Conservation (phyloP, 2,329 filamentous ascomycete species). For the Fusarium sp. region DNA sequence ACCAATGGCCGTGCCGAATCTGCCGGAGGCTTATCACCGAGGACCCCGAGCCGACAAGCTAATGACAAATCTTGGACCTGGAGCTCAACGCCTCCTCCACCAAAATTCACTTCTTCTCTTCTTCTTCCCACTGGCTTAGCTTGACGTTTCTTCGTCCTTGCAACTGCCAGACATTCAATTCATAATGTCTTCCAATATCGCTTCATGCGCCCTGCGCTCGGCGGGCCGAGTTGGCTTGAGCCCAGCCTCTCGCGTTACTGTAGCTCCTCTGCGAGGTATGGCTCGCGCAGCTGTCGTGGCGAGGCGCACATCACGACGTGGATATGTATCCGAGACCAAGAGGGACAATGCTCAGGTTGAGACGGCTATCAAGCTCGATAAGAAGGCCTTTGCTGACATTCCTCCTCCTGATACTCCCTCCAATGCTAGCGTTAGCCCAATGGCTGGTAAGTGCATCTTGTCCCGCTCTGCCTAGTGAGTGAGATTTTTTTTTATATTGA, state of each 20-base stretch:
- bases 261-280: slow-evolving; percentile 45
- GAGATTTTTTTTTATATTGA: background rate
- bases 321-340: slow-evolving; percentile 87
- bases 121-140: slow-evolving; percentile 30
- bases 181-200: slow-evolving; percentile 70
- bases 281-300: slow-evolving; percentile 45
- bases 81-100: slow-evolving; percentile 35
- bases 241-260: slow-evolving; percentile 53
- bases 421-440: slow-evolving; percentile 78
- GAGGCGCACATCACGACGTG: slow-evolving; percentile 57
- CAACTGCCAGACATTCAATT: slow-evolving; percentile 34
- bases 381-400: slow-evolving; percentile 78
- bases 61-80: slow-evolving; percentile 50
- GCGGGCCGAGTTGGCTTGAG: slow-evolving; percentile 70
- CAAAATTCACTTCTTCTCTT: slow-evolving; percentile 37
- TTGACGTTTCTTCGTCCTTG: slow-evolving; percentile 35
- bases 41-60: slow-evolving; percentile 49
- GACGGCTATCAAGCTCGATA: slow-evolving; percentile 85
- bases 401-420: slow-evolving; percentile 45
- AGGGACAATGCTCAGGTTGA: slow-evolving; percentile 85
- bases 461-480: background rate
- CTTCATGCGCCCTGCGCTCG: slow-evolving; percentile 78
- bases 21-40: slow-evolving; percentile 48
- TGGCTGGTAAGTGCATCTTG: slow-evolving; percentile 59
- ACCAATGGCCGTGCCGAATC: slow-evolving; percentile 46